phyloP scores from a whole-genome alignment of 768 basidiomycete species.

The Psilocybe cyanescens region DNA sequence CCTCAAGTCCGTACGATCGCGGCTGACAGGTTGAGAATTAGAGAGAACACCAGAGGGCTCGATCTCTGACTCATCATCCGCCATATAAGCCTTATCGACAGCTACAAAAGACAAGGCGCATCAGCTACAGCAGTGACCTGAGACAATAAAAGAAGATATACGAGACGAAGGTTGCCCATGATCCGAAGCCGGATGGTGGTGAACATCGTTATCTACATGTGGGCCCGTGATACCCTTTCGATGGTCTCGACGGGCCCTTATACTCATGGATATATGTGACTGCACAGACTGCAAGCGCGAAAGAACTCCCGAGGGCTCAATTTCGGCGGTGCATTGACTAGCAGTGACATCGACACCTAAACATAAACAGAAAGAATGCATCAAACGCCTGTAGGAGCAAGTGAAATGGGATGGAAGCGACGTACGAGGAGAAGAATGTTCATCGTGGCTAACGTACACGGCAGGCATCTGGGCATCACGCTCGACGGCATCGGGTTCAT shows the following conservation, averaged over 20 bases:
- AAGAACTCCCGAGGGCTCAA: constrained; percentile 16
- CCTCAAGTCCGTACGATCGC: neutral
- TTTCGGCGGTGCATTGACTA: neutral
- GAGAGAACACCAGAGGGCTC: neutral
- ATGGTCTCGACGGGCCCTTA: neutral
- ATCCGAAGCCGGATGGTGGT: neutral
- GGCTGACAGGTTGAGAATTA: neutral
- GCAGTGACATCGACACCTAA: neutral
- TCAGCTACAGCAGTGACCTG: neutral
- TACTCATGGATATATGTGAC: neutral
- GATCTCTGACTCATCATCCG: neutral
- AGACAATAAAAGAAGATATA: neutral
- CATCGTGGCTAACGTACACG: neutral
- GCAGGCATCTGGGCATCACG: neutral
- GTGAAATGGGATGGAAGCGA: neutral
- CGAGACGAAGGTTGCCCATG: neutral
- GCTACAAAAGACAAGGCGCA: neutral
- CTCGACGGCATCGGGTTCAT: neutral
- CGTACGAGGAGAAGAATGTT: constrained; percentile 11
- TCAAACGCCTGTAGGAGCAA: neutral
- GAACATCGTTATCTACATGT: neutral
- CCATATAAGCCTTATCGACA: neutral
- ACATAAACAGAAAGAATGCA: neutral
- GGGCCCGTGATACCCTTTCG: neutral
- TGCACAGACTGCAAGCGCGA: neutral